A percentile compares a stretch with the other conserved stretches of the same genome.
phyloP scores from a whole-genome alignment of 306 rosid genomes.

The Comarum palustre region DNA sequence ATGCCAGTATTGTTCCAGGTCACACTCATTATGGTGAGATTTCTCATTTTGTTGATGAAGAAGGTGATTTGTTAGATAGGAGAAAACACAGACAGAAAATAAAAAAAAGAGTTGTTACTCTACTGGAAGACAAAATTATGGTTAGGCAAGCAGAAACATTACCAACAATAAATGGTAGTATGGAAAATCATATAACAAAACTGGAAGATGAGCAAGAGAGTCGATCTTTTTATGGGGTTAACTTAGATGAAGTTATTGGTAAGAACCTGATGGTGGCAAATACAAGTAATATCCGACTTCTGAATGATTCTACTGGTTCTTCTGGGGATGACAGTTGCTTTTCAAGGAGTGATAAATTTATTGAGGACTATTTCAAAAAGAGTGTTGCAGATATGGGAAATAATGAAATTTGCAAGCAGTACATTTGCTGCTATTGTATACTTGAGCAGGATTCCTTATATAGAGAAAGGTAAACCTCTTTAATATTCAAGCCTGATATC shows the following conservation, averaged over 20 bases:
- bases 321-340: conserved; percentile 26
- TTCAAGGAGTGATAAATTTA: conserved; percentile 34
- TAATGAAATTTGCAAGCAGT: conserved; percentile 59
- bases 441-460: conserved; percentile 46
- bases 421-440: conserved; percentile 51
- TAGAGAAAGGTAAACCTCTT: conserved; percentile 51
- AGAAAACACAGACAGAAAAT: conserved; percentile 55
- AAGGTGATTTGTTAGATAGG: conserved; percentile 37
- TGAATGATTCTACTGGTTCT: conserved; percentile 33
- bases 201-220: conserved; percentile 23
- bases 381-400: conserved; percentile 56
- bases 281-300: conserved; percentile 19
- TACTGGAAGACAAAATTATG: conserved; percentile 36
- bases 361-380: conserved; percentile 59
- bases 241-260: conserved; percentile 13
- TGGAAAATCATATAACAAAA: conserved; percentile 32
- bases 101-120: conserved; percentile 59
- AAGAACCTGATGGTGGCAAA: conserved; percentile 26
- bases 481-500: neutral
- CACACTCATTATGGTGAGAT: conserved; percentile 31
- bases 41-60: conserved; percentile 31
- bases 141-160: conserved; percentile 28
- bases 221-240: conserved; percentile 11
- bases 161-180: conserved; percentile 31
- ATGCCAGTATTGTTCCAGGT: conserved; percentile 34